A percentile compares a stretch with the other conserved stretches of the same genome.
Evolutionary conservation across 1,139 yeast genomes (phyloP).

Genomic region (Lodderomyces beijingensis): DNA sequence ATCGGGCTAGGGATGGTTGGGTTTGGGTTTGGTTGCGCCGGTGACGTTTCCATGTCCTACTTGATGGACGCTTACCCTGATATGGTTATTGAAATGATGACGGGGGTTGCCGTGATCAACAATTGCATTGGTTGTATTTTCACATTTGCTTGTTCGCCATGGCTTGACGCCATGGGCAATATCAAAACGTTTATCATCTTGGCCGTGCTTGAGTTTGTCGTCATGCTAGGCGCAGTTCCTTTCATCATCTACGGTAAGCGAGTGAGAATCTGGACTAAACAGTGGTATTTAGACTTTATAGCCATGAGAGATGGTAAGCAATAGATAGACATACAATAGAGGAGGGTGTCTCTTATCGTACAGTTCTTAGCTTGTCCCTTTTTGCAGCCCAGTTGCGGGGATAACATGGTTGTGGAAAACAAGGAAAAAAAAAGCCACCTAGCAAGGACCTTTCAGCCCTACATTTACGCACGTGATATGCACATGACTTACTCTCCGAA

Average conservation of each 20-base stretch:
- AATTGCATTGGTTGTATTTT: constrained; percentile 74
- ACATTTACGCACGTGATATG: no score
- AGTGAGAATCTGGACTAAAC: constrained; percentile 61
- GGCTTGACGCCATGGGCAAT: constrained; percentile 67
- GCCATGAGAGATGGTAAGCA: no score
- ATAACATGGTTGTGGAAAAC: no score
- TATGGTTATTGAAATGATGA: constrained; percentile 79
- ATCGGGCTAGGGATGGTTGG: constrained; percentile 68
- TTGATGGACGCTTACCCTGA: constrained; percentile 72
- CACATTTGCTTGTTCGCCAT: constrained; percentile 71
- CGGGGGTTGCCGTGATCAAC: constrained; percentile 77
- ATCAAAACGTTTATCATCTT: constrained; percentile 69
- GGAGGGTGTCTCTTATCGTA: no score
- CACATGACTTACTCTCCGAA: no score
- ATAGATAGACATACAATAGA: no score
- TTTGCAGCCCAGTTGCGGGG: no score
- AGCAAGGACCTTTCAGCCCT: no score
- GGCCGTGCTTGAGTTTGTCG: constrained; percentile 65
- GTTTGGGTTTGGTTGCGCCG: constrained; percentile 71
- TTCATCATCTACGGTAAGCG: constrained; percentile 67
- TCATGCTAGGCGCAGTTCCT: constrained; percentile 61
- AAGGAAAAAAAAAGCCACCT: no score
- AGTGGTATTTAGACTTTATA: constrained; percentile 41
- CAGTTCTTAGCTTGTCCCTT: constrained; percentile 3
- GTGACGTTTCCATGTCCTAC: constrained; percentile 70